Base-by-base conservation (phyloP, 257 asterid species). In the Primulina eburnea region DNA sequence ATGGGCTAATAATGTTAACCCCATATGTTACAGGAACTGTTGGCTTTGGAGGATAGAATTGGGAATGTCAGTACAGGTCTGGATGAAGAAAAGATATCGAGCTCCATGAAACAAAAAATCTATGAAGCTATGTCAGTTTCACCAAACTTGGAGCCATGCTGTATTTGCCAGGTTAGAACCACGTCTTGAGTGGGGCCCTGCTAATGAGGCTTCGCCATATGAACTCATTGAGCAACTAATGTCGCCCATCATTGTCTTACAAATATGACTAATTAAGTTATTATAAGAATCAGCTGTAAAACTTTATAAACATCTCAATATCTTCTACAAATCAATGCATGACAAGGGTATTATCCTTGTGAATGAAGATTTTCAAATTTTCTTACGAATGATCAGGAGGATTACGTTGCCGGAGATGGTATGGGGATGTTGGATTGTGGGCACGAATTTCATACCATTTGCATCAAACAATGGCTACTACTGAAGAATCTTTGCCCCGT, bases 401-500 rank as follows among this genome's bases (percentile, higher is more conserved):
- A 75, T 43, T 87, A 83, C 65, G 60, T 65, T 9, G 55, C 18
- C n/a, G 86, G 86, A 77, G 90, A 80, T 66, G 71, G 72, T 30
- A 28, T 80, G 20, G 88, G 88, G 40, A 79, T 58, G 24, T 68
- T 83, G 78, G 81, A 77, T 18, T 87, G 94, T 64, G 86, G 83
- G 30, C 89, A 87, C 18, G 86, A 82, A 70, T 85, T 87, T 76
- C 90, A 87, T 76, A 67, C 79, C 5, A 28, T 68, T 64, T 87
- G 94, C 88, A 78, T 87, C 32, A 78, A 77, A 71, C 83, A 82
- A 75, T 87, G 90, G 90, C 35, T 85, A 47, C 38, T 7, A 18
- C 35, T 83, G 82, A 87, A 85, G 82, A 87, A 87, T 62, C 67
- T 83, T 8, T 87, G 90, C 58, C 90, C 94, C 50, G 71, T 85